Evolutionary conservation across 106 monocot species (phyloP), one percentile per base, ranked within the genome.

Genomic region (Allium cepa): DNA sequence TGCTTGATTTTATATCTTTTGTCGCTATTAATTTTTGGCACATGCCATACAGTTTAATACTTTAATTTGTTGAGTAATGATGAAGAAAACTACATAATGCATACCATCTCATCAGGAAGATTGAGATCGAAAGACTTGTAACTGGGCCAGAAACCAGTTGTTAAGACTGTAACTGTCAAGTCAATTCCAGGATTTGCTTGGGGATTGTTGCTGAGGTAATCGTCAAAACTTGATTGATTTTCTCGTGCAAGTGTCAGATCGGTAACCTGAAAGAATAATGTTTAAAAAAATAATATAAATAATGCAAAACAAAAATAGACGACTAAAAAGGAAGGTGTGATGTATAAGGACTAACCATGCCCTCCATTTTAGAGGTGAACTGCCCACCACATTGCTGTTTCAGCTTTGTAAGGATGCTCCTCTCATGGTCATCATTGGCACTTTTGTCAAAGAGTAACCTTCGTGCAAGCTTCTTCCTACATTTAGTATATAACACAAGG

Each of bases 81-180:
- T 7, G 15, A 22, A 55, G 27, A 18, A 69, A 17, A 18, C 11
- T 59, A 62, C 26, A 52, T 11, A 48, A 0, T 72, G 5, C 53
- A 67, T 79, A 91, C 95, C 91, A 96, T 88, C 70, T 96, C 95
- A 18, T 71, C 73, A 65, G 91, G 95, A 64, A 96, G 95, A 71
- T 91, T 96, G 72, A 96, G 88, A 67, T 96, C 91, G 76, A 88
- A 91, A 10, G 91, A 86, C 75, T 91, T 91, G 57, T 96, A 96
- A 66, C 88, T 91, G 49, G 95, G 95, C 95, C 95, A 96, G 72
- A 96, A 96, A 62, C 95, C 95, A 68, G 95, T 91, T 26, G 91
- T 96, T n/a, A 96, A 67, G 52, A 96, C 91, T 69, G 85, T 96
- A 46, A 91, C 95, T 13, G 88, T 85, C 49, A 96, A 76, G 72